A percentile compares a stretch with the other conserved stretches of the same genome.
Conservation (phyloP, 2,329 filamentous ascomycete genomes). For the Pseudocercospora musae region DNA sequence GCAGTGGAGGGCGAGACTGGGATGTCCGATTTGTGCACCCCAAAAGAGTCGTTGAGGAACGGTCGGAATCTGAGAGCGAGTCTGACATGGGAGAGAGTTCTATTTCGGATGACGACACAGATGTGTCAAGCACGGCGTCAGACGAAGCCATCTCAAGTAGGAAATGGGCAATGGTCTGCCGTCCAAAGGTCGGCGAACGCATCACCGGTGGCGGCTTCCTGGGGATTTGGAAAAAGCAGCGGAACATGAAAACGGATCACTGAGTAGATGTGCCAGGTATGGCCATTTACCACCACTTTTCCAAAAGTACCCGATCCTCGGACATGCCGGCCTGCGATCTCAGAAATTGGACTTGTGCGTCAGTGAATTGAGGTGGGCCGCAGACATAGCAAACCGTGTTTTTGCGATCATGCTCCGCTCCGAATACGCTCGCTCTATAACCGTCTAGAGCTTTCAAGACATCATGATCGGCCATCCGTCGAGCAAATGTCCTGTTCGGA, state of each 20-base stretch:
- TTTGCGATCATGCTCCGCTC: constrained; percentile 34
- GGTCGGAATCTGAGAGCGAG: background rate
- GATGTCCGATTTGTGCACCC: constrained; percentile 55
- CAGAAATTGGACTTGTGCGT: constrained; percentile 43
- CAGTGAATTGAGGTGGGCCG: constrained; percentile 49
- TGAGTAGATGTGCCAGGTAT: background rate
- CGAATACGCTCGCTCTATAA: constrained; percentile 23
- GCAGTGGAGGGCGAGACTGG: constrained; percentile 60
- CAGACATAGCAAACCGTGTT: constrained; percentile 48
- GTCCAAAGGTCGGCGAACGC: constrained; percentile 40
- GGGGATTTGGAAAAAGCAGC: constrained; percentile 36
- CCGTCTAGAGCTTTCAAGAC: constrained; percentile 40
- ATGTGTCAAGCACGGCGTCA: background rate
- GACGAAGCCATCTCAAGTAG: background rate
- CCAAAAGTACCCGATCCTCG: constrained; percentile 43
- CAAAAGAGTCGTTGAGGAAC: constrained; percentile 14
- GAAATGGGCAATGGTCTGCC: constrained; percentile 33
- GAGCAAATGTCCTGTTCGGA: constrained; percentile 30
- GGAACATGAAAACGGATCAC: constrained; percentile 18
- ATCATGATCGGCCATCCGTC: constrained; percentile 35
- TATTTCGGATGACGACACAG: background rate
- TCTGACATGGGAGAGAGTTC: constrained; percentile 1
- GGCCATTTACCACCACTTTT: constrained; percentile 50
- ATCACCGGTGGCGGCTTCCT: constrained; percentile 40
- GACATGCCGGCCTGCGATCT: constrained; percentile 39